A percentile compares a stretch with the other conserved stretches of the same genome.
Conservation (phyloP, 2,329 filamentous ascomycete genomes). For the Decorospora gaudefroyi region DNA sequence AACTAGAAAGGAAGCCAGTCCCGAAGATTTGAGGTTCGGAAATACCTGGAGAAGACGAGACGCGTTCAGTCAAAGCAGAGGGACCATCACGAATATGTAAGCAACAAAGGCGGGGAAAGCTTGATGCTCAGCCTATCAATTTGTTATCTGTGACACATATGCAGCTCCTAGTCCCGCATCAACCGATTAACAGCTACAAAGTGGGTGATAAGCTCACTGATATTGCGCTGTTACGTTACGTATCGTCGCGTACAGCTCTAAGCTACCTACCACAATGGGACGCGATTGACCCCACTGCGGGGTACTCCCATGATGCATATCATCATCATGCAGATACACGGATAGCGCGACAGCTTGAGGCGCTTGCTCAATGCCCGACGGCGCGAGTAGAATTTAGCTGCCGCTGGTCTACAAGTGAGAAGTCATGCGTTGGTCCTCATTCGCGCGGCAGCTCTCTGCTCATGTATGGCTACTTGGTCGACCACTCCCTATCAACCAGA, state of each 20-base stretch:
- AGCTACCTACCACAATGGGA: conserved; percentile 30
- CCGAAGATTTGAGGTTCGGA: background rate
- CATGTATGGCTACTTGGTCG: background rate
- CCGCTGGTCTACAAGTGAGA: background rate
- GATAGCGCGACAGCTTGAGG: conserved; percentile 5
- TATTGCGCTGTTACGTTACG: conserved; percentile 44
- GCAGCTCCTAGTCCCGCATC: conserved; percentile 10
- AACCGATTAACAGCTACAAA: conserved; percentile 21
- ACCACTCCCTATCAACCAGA: background rate
- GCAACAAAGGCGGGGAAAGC: conserved; percentile 24
- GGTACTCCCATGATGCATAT: conserved; percentile 25
- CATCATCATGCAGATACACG: conserved; percentile 33
- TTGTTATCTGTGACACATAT: conserved; percentile 28
- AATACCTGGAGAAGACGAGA: background rate
- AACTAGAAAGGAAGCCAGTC: background rate
- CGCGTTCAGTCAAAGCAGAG: conserved; percentile 6
- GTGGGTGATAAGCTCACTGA: conserved; percentile 44
- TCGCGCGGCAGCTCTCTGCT: conserved; percentile 1
- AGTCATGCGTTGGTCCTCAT: background rate
- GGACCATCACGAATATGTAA: conserved; percentile 19
- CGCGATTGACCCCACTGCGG: conserved; percentile 42
- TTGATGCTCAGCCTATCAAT: conserved; percentile 11
- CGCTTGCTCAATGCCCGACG: conserved; percentile 12
- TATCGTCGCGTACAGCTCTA: conserved; percentile 32
- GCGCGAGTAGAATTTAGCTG: conserved; percentile 8